phyloP scores from a whole-genome alignment of 768 basidiomycete species.

The Trametes punicea region DNA sequence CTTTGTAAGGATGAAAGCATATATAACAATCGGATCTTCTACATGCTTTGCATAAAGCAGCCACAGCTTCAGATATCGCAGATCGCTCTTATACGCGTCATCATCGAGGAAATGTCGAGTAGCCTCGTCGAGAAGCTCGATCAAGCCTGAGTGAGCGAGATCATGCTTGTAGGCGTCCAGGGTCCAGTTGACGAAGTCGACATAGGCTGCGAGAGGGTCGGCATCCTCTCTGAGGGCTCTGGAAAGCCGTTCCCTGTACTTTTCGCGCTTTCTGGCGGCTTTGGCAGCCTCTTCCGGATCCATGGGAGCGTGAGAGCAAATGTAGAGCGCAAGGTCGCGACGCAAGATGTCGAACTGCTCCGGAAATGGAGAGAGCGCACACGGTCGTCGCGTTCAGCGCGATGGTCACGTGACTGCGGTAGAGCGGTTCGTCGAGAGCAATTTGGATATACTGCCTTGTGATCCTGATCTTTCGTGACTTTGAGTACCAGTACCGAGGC shows the following conservation, averaged over 20 bases:
- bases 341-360: neutral
- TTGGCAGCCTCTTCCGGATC: slow-evolving; percentile 1
- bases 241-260: slow-evolving; percentile 39
- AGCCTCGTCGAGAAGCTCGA: slow-evolving; percentile 80
- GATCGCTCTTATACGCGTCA: slow-evolving; percentile 78
- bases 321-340: neutral
- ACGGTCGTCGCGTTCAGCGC: slow-evolving; percentile 15
- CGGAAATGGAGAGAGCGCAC: slow-evolving; percentile 3
- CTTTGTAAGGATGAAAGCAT: slow-evolving; percentile 47
- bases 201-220: slow-evolving; percentile 83
- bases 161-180: slow-evolving; percentile 73
- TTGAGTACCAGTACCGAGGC: no score
- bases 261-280: slow-evolving; percentile 25
- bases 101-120: slow-evolving; percentile 82
- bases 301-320: neutral
- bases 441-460: no score
- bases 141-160: slow-evolving; percentile 66
- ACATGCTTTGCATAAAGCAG: slow-evolving; percentile 79
- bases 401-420: slow-evolving; percentile 16
- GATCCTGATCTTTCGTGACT: no score
- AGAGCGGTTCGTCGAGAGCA: no score
- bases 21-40: slow-evolving; percentile 65
- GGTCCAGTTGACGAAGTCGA: slow-evolving; percentile 89
- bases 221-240: slow-evolving; percentile 68
- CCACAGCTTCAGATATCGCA: slow-evolving; percentile 93